Evolutionary conservation across 1,139 yeast genomes (phyloP).

Genomic region (Wickerhamiella infanticola): DNA sequence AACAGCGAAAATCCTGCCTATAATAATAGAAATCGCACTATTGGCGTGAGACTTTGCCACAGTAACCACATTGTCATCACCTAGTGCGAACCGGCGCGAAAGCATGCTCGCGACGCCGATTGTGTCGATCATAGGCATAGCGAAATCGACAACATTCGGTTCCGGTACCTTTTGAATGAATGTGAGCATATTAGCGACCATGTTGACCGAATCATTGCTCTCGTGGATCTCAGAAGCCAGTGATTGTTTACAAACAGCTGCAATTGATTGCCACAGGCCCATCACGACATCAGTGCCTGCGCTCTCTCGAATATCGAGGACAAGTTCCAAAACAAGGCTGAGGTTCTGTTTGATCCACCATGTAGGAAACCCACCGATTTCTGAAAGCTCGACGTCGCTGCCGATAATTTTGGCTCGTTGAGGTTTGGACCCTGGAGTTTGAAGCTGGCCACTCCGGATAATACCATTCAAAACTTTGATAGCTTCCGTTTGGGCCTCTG

Average conservation of each 20-base stretch:
- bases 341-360: conserved; percentile 4
- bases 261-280: conserved; percentile 2
- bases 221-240: background rate
- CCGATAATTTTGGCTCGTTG: background rate
- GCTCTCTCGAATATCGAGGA: background rate
- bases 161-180: background rate
- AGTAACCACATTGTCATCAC: background rate
- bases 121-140: background rate
- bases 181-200: background rate
- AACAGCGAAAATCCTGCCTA: background rate
- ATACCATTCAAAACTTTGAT: too few species aligned
- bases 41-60: background rate
- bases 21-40: background rate
- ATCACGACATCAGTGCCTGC: background rate
- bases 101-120: background rate
- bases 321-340: background rate
- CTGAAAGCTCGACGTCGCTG: background rate
- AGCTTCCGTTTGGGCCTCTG: background rate
- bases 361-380: background rate
- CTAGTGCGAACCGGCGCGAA: background rate
- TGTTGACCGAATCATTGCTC: background rate
- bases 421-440: background rate
- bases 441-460: background rate
- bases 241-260: conserved; percentile 1
- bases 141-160: background rate